These are phyloP conservation scores for Hericium coralloides DNA, from an alignment of 768 basidiomycete genomes.

Conservation along the genomic window DNA sequence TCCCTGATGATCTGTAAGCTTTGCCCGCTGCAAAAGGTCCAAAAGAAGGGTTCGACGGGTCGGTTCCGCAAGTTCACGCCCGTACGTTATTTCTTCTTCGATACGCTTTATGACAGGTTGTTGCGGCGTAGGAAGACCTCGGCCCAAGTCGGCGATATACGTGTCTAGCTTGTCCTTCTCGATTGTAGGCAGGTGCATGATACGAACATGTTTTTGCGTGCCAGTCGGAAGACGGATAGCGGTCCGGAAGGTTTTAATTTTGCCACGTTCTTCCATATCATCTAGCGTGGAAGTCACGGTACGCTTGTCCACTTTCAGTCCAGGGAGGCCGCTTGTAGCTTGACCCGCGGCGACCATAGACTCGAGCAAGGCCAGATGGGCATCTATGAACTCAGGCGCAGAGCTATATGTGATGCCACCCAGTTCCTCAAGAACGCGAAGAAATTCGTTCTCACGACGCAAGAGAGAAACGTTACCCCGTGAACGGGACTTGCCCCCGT, in stretches of 20 bases:
- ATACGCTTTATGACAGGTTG: not conserved
- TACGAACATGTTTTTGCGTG: conserved; percentile 43
- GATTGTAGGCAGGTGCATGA: conserved; percentile 58
- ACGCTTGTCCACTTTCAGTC: conserved; percentile 65
- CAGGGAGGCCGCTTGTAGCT: conserved; percentile 58
- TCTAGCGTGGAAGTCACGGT: conserved; percentile 55
- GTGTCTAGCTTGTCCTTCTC: conserved; percentile 42
- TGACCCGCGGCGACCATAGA: conserved; percentile 50
- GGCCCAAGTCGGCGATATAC: conserved; percentile 48
- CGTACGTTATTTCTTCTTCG: not conserved
- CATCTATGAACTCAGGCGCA: conserved; percentile 61
- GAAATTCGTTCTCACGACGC: conserved; percentile 73
- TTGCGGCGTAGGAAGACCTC: not conserved
- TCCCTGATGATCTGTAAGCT: conserved; percentile 32
- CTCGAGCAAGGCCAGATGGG: conserved; percentile 55
- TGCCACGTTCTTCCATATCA: conserved; percentile 53
- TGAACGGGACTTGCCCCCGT: conserved; percentile 13
- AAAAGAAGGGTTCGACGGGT: conserved; percentile 13
- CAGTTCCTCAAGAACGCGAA: conserved; percentile 51
- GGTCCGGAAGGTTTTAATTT: conserved; percentile 64
- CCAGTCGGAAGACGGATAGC: conserved; percentile 52
- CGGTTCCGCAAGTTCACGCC: not conserved
- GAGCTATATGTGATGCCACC: conserved; percentile 63
- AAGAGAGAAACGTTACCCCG: conserved; percentile 68
- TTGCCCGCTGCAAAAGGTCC: conserved; percentile 39